A percentile compares a stretch with the other conserved stretches of the same genome.
Conservation (phyloP, 305 asterid species). For the Petunia hybrid region DNA sequence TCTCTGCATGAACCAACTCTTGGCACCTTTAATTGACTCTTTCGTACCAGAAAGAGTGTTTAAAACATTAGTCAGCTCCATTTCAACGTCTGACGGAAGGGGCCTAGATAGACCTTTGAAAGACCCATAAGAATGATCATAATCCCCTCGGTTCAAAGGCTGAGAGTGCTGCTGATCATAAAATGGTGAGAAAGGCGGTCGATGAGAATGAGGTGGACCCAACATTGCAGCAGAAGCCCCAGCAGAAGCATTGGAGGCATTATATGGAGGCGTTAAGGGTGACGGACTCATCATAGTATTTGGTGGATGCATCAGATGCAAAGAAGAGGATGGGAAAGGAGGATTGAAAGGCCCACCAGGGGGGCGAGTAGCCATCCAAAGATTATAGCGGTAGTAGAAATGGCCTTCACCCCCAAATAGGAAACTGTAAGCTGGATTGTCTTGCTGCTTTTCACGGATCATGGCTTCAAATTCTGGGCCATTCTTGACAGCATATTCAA, state of each 20-base stretch:
- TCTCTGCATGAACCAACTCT: conserved; percentile 98
- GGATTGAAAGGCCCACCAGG: conserved; percentile 69
- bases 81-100: conserved; percentile 90
- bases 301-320: conserved; percentile 80
- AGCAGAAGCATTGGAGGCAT: conserved; percentile 48
- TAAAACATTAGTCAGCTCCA: conserved; percentile 85
- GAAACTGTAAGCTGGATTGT: conserved; percentile 86
- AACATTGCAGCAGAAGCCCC: conserved; percentile 47
- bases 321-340: conserved; percentile 69
- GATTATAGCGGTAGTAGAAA: conserved; percentile 86
- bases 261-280: conserved; percentile 67
- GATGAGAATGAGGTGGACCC: conserved; percentile 70
- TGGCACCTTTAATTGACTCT: conserved; percentile 96
- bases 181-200: conserved; percentile 74
- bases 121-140: conserved; percentile 70
- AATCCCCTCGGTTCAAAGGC: conserved; percentile 71
- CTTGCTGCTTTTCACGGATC: conserved; percentile 95
- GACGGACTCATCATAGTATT: conserved; percentile 77
- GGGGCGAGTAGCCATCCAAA: conserved; percentile 74
- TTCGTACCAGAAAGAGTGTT: conserved; percentile 87
- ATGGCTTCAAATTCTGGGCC: conserved; percentile 97
- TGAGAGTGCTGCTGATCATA: conserved; percentile 79
- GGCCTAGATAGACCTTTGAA: conserved; percentile 79
- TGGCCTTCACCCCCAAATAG: conserved; percentile 97
- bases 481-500: conserved; percentile 88